Evolutionary conservation across 1,139 yeast genomes (phyloP), one percentile per base, ranked within the genome.

Genomic region (Blastobotrys buckinghamii): DNA sequence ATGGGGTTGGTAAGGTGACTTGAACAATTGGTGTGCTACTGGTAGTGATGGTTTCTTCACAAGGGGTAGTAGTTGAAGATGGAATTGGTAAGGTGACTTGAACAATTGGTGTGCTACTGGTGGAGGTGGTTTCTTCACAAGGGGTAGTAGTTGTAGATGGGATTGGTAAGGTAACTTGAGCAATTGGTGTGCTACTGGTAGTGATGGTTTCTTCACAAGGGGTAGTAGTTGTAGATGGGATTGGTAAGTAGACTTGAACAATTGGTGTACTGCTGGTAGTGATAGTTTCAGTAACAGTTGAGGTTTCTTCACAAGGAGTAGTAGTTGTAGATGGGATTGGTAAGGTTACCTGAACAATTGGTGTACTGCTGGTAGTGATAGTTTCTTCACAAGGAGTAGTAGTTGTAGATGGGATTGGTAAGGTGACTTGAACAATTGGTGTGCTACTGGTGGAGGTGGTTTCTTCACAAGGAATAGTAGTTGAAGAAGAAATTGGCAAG

Each of bases 21-120:
- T 26, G 15, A 13, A 24, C 22, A 12, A 36, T 9, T 15, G 34
- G 16, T 7, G 39, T 19, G 6, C 12, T n/a, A 27, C 36, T 40
- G 13, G 44, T 40, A 9, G 44, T 29, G 44, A 36, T 40, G 44
- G 34, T 29, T 19, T 33, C 38, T 16, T 16, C 38, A 19, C 22
- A 17, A 4, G 38, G 6, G 8, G 38, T 34, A 34, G 42, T 24
- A 7, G 33, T 2, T 19, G 19, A 8, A 6, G 12, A 15, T 10
- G 20, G 17, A 16, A 16, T 9, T 9, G 38, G 6, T 4, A 20
- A 6, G 3, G 22, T 34, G 7, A 20, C 29, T 24, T 29, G n/a
- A n/a, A n/a, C 32, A 13, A 10, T 12, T 29, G 32, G 32, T 12
- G 6, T 26, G 29, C 9, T 29, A 13, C 3, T 29, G 12, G 32